These are phyloP conservation scores for Boletus huronensis DNA, from an alignment of 768 basidiomycete species.

Conservation along the genomic window DNA sequence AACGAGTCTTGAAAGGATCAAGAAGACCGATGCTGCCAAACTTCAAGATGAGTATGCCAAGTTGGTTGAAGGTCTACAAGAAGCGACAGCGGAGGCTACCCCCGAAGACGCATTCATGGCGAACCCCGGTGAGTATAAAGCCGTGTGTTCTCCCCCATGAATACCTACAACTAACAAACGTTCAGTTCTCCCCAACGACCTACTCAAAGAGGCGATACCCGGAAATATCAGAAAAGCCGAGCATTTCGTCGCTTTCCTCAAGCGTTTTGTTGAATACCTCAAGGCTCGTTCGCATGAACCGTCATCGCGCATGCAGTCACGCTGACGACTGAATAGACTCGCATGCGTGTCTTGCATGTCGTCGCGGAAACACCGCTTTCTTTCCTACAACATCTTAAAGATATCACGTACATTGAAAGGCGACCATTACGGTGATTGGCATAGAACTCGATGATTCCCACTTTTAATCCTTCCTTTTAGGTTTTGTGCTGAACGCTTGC, in stretches of 20 bases:
- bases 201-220: conserved; percentile 92
- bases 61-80: conserved; percentile 90
- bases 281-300: conserved; percentile 58
- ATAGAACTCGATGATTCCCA: not conserved
- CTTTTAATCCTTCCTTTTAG: conserved; percentile 38
- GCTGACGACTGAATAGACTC: conserved; percentile 50
- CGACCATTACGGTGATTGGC: conserved; percentile 78
- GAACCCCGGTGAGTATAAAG: conserved; percentile 68
- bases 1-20: conserved; percentile 60
- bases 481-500: conserved; percentile 94
- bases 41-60: conserved; percentile 96
- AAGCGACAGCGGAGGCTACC: conserved; percentile 51
- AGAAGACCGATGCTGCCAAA: conserved; percentile 88
- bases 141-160: not conserved
- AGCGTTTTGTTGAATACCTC: conserved; percentile 97
- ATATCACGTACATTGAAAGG: conserved; percentile 97
- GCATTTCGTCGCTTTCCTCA: conserved; percentile 97
- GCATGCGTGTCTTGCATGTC: conserved; percentile 99
- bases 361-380: conserved; percentile 97
- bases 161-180: not conserved
- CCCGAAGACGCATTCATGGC: conserved; percentile 85
- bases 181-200: conserved; percentile 89
- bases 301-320: not conserved
- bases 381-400: conserved; percentile 96
- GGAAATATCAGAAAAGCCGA: conserved; percentile 99